These are phyloP conservation scores for Trifolium subterraneum DNA, from an alignment of 306 rosid species.

Conservation along the genomic window DNA sequence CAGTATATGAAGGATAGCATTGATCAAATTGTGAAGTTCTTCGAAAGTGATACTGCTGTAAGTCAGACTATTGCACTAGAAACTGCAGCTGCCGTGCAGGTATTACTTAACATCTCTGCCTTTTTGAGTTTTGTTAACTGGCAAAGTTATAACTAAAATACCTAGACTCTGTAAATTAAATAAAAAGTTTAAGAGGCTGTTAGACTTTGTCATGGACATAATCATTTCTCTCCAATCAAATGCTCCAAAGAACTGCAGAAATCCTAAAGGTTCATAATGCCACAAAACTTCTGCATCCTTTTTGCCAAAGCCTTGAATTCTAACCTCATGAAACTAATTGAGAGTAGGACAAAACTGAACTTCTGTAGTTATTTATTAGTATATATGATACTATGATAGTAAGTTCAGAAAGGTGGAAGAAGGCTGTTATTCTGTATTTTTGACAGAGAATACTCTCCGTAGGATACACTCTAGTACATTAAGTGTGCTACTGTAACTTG, in stretches of 20 bases:
- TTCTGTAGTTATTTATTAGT: neutral
- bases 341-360: conserved; percentile 16
- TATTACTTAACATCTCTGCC: conserved; percentile 40
- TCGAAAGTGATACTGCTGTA: conserved; percentile 75
- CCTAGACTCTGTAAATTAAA: conserved; percentile 12
- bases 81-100: conserved; percentile 99
- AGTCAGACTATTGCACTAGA: conserved; percentile 90
- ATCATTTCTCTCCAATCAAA: conserved; percentile 28
- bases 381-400: conserved; percentile 5
- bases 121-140: conserved; percentile 37
- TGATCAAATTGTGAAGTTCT: conserved; percentile 79
- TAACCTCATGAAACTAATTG: conserved; percentile 2
- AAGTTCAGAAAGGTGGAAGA: neutral
- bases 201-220: neutral
- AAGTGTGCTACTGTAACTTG: neutral
- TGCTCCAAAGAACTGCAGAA: conserved; percentile 2
- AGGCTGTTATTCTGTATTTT: neutral
- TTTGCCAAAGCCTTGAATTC: conserved; percentile 14
- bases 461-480: neutral
- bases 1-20: conserved; percentile 92
- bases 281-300: conserved; percentile 7
- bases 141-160: conserved; percentile 27
- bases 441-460: neutral
- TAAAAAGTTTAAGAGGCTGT: conserved; percentile 5
- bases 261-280: conserved; percentile 13